Percentiles rank a stretch among this genome's conserved stretches.
Conservation (phyloP, 768 basidiomycete species). For the Rhodotorula paludigena region DNA sequence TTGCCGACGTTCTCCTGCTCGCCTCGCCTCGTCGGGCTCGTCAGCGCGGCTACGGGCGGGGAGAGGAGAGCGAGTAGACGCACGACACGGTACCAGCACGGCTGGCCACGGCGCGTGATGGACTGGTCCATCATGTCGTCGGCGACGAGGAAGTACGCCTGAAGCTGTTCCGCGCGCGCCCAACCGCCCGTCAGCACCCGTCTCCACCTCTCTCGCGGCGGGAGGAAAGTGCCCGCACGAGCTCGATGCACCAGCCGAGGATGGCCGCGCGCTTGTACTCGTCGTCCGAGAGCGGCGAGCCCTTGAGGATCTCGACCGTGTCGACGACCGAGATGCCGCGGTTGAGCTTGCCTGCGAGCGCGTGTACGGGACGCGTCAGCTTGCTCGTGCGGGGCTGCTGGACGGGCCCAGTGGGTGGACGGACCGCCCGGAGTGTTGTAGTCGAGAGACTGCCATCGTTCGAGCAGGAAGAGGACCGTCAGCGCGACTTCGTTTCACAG, state of each 20-base stretch:
- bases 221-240: constrained; percentile 57
- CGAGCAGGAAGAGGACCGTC: background rate
- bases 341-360: constrained; percentile 73
- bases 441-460: constrained; percentile 62
- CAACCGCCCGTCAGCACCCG: background rate
- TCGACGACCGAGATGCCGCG: constrained; percentile 94
- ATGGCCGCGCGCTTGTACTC: constrained; percentile 85
- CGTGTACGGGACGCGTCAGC: background rate
- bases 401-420: background rate
- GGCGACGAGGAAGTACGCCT: constrained; percentile 94
- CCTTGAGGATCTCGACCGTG: constrained; percentile 80
- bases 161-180: constrained; percentile 59
- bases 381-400: background rate
- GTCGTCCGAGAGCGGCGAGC: constrained; percentile 62
- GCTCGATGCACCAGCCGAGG: constrained; percentile 91
- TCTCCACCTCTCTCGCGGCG: background rate
- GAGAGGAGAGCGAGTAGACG: constrained; percentile 21
- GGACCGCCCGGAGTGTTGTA: constrained; percentile 81
- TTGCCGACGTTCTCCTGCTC: constrained; percentile 57
- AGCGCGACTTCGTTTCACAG: background rate
- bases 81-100: constrained; percentile 80
- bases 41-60: background rate
- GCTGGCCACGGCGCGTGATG: constrained; percentile 86
- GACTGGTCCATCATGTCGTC: constrained; percentile 98
- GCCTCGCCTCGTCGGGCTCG: background rate